Conservation (phyloP, 2,329 filamentous ascomycete genomes). For the Dactylella cylindrospora region DNA sequence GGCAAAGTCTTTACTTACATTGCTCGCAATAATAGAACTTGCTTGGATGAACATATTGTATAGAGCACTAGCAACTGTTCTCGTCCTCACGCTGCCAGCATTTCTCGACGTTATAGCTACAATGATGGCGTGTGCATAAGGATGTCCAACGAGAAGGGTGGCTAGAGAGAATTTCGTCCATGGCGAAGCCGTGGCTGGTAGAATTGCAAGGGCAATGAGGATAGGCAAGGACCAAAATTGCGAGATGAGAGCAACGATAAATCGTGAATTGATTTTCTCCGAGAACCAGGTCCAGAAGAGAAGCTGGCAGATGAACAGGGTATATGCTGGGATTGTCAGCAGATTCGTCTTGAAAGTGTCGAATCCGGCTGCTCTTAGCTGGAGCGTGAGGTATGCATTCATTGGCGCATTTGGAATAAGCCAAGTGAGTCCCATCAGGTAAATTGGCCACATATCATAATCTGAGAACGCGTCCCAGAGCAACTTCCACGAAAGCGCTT, state of each 20-base stretch:
- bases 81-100: slow-evolving; percentile 63
- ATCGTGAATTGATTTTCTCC: slow-evolving; percentile 58
- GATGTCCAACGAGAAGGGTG: slow-evolving; percentile 58
- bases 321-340: slow-evolving; percentile 62
- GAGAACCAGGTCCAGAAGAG: slow-evolving; percentile 58
- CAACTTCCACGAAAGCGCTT: slow-evolving; percentile 57
- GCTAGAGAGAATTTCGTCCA: slow-evolving; percentile 60
- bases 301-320: slow-evolving; percentile 58
- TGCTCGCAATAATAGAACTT: slow-evolving; percentile 54
- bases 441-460: slow-evolving; percentile 64
- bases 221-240: slow-evolving; percentile 65
- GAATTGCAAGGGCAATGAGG: slow-evolving; percentile 57
- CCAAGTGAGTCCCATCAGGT: slow-evolving; percentile 59
- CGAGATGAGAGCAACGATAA: slow-evolving; percentile 57
- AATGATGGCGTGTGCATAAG: slow-evolving; percentile 62
- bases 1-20: slow-evolving; percentile 50
- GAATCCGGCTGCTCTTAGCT: slow-evolving; percentile 62
- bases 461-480: slow-evolving; percentile 61
- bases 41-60: slow-evolving; percentile 63
- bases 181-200: slow-evolving; percentile 51
- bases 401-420: slow-evolving; percentile 60
- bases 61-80: slow-evolving; percentile 64
- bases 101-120: slow-evolving; percentile 66
- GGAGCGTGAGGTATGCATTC: slow-evolving; percentile 62
- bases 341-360: slow-evolving; percentile 65